A percentile compares a stretch with the other conserved stretches of the same genome.
These are phyloP conservation scores for Clarireedia homoeocarpa DNA, from an alignment of 2,329 filamentous ascomycete genomes.

Conservation along the genomic window DNA sequence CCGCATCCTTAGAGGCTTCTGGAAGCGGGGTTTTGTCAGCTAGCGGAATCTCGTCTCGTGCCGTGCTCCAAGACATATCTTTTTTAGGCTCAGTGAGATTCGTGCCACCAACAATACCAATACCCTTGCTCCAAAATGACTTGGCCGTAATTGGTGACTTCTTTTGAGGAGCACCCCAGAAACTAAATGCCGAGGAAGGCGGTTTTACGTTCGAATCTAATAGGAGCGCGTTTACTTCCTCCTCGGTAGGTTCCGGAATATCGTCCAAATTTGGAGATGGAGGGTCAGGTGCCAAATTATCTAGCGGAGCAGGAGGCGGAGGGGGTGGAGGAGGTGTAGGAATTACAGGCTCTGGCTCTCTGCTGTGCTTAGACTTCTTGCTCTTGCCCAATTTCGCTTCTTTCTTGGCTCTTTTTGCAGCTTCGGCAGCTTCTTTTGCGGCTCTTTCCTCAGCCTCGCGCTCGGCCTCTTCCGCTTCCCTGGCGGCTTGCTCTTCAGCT, in stretches of 20 bases:
- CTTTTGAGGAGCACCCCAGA: slow-evolving; percentile 49
- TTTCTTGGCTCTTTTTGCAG: slow-evolving; percentile 21
- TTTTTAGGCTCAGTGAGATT: slow-evolving; percentile 25
- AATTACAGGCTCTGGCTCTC: slow-evolving; percentile 16
- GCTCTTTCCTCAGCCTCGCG: slow-evolving; percentile 32
- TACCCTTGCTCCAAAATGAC: slow-evolving; percentile 20
- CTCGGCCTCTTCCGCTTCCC: slow-evolving; percentile 36
- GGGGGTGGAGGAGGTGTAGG: slow-evolving; percentile 1
- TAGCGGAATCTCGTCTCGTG: slow-evolving; percentile 36
- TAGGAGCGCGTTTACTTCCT: slow-evolving; percentile 26
- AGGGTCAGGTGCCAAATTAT: not conserved
- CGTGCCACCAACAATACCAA: slow-evolving; percentile 10
- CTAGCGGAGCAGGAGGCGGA: not conserved
- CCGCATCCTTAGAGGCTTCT: slow-evolving; percentile 41
- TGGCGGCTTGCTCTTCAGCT: slow-evolving; percentile 31
- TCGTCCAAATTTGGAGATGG: slow-evolving; percentile 5
- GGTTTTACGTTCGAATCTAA: slow-evolving; percentile 1
- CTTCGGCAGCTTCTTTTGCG: slow-evolving; percentile 32
- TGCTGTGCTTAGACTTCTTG: slow-evolving; percentile 25
- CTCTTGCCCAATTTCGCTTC: slow-evolving; percentile 33
- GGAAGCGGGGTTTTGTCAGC: slow-evolving; percentile 44
- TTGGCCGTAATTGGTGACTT: not conserved
- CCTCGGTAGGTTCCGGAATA: slow-evolving; percentile 29
- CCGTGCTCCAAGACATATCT: slow-evolving; percentile 30
- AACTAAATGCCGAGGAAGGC: slow-evolving; percentile 38